Evolutionary conservation across 1,284 basidiomycete species (phyloP).

Genomic region (Rhodotorula mucilaginosa): DNA sequence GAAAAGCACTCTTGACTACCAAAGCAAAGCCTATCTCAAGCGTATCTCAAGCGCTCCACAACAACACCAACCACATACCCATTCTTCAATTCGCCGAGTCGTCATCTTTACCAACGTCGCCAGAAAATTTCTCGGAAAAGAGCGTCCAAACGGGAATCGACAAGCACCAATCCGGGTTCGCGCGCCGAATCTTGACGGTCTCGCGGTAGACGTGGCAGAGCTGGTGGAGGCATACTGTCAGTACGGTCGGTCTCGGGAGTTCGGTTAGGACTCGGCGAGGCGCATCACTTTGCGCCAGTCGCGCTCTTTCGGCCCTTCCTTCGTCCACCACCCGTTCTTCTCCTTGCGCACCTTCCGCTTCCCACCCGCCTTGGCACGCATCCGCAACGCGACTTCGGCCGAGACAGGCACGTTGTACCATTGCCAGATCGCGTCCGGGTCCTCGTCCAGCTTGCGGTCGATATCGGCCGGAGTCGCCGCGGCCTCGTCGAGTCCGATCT

Average conservation of each 20-base stretch:
- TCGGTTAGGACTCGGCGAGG: not conserved
- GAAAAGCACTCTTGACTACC: too few relatives aligned
- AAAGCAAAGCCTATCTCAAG: too few relatives aligned
- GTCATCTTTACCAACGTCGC: not conserved
- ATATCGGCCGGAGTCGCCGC: too few relatives aligned
- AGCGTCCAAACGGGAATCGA: not conserved
- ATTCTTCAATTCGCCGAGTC: too few relatives aligned
- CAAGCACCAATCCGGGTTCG: not conserved
- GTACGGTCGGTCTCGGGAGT: too few relatives aligned
- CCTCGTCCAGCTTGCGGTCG: not conserved
- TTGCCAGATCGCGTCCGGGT: not conserved
- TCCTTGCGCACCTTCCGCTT: not conserved
- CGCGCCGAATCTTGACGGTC: not conserved
- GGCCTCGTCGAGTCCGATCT: not conserved
- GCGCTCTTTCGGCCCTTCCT: slow-evolving; percentile 3
- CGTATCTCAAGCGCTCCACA: too few relatives aligned
- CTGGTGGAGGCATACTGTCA: not conserved
- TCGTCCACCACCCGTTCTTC: not conserved
- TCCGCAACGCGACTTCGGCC: not conserved
- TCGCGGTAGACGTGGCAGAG: slow-evolving; percentile 10
- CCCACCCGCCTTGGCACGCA: not conserved
- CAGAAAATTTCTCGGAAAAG: not conserved
- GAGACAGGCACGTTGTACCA: slow-evolving; percentile 2
- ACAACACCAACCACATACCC: too few relatives aligned
- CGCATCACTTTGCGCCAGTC: slow-evolving; percentile 6